Percentiles rank a stretch among this genome's conserved stretches.
Evolutionary conservation across 2,329 filamentous ascomycete genomes (phyloP).

Genomic region (Hypoxylon sp.): DNA sequence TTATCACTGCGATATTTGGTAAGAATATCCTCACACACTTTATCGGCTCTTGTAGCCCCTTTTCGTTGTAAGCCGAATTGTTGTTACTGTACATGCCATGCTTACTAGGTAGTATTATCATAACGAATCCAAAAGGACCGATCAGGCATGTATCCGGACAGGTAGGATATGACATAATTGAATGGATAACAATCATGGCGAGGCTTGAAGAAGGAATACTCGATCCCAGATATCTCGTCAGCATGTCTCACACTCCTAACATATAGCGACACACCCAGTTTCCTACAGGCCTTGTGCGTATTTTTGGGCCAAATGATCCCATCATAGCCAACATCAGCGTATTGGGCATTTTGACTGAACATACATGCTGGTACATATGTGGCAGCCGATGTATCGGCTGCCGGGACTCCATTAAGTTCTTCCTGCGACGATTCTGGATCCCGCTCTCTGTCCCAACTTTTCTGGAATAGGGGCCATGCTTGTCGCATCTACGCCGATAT

Average conservation of each 20-base stretch:
- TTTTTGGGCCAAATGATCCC: constrained; percentile 20
- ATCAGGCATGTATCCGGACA: constrained; percentile 11
- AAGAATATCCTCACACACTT: constrained; percentile 20
- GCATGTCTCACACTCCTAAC: background rate
- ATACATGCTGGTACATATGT: constrained; percentile 11
- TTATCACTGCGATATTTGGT: constrained; percentile 11
- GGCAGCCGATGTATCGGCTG: background rate
- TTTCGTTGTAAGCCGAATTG: background rate
- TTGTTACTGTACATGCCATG: no score
- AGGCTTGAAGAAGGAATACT: constrained; percentile 13
- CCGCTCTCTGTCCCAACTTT: background rate
- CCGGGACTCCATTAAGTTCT: background rate
- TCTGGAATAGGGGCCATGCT: background rate
- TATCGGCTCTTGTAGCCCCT: background rate
- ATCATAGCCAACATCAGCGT: constrained; percentile 21
- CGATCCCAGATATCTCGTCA: constrained; percentile 17
- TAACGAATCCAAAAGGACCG: constrained; percentile 11
- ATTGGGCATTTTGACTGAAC: constrained; percentile 17
- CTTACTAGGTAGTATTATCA: background rate
- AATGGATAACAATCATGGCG: constrained; percentile 11
- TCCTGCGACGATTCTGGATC: background rate
- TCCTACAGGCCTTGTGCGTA: constrained; percentile 21
- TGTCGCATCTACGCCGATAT: background rate
- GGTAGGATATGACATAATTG: constrained; percentile 19
- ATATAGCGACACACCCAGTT: constrained; percentile 11